These are phyloP conservation scores for Brettanomyces anomalus DNA, from an alignment of 805 yeast species.

Conservation along the genomic window DNA sequence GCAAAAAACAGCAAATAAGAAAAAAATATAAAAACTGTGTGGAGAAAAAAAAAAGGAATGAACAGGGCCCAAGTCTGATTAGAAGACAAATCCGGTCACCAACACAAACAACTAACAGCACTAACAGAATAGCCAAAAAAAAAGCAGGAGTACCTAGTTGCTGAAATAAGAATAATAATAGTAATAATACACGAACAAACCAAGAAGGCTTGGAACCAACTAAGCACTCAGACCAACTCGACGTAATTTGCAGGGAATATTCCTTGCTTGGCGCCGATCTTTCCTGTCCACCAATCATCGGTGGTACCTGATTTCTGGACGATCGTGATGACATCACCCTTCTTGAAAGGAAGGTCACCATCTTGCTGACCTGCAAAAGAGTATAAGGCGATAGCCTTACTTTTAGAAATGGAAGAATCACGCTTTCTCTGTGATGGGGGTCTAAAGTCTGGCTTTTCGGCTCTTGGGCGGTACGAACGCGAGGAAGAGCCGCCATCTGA, in stretches of 20 bases:
- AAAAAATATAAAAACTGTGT: too few species aligned
- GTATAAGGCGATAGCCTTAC: constrained; percentile 84
- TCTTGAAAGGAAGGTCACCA: constrained; percentile 89
- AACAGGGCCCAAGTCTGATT: too few species aligned
- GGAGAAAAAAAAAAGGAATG: too few species aligned
- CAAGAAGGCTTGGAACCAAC: too few species aligned
- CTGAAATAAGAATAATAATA: constrained; percentile 1
- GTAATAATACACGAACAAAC: background rate
- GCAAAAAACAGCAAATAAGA: too few species aligned
- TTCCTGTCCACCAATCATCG: constrained; percentile 99
- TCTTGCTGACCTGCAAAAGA: constrained; percentile 84
- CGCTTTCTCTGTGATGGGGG: constrained; percentile 4
- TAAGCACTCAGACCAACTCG: constrained; percentile 45
- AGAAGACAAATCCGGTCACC: too few species aligned
- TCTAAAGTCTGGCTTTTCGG: constrained; percentile 28
- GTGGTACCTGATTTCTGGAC: constrained; percentile 77
- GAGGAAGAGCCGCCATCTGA: constrained; percentile 15
- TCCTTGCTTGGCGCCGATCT: constrained; percentile 74
- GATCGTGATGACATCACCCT: constrained; percentile 89
- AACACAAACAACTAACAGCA: too few species aligned
- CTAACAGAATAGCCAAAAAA: too few species aligned
- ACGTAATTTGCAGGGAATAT: constrained; percentile 97
- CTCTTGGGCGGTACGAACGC: constrained; percentile 23
- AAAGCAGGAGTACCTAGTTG: too few species aligned
- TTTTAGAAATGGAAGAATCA: constrained; percentile 22